Evolutionary conservation across 768 basidiomycete species (phyloP).

Genomic region (Tephrocybe sp.): DNA sequence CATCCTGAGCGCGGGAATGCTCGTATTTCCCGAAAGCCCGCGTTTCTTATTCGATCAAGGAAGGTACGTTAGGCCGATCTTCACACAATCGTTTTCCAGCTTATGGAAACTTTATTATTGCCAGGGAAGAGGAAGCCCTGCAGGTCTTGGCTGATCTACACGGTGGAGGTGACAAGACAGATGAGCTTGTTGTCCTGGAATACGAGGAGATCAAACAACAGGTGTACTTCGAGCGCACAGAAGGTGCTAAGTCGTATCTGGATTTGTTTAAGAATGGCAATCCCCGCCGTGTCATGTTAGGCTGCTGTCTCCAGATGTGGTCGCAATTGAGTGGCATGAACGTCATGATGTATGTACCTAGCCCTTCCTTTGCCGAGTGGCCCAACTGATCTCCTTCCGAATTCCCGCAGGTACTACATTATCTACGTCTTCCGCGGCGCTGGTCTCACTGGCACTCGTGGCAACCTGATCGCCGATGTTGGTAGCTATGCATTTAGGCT

Average conservation of each 20-base stretch:
- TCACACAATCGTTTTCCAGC: not conserved
- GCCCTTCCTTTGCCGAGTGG: not conserved
- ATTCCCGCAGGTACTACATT: slow-evolving; percentile 49
- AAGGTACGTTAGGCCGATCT: slow-evolving; percentile 31
- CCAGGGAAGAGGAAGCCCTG: slow-evolving; percentile 60
- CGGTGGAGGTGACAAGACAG: slow-evolving; percentile 55
- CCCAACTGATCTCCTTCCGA: not conserved
- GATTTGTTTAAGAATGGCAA: slow-evolving; percentile 69
- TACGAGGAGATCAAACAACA: slow-evolving; percentile 66
- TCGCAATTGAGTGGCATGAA: slow-evolving; percentile 78
- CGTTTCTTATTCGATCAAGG: slow-evolving; percentile 69
- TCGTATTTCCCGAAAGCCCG: slow-evolving; percentile 67
- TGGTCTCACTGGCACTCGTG: slow-evolving; percentile 72
- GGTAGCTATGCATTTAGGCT: slow-evolving; percentile 15
- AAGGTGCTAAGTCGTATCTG: slow-evolving; percentile 69
- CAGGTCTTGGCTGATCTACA: slow-evolving; percentile 77
- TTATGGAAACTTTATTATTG: not conserved
- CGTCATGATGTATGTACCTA: slow-evolving; percentile 66
- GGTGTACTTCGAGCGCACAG: slow-evolving; percentile 58
- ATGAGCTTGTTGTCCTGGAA: slow-evolving; percentile 68
- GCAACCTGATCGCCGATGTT: slow-evolving; percentile 68
- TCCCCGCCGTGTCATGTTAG: slow-evolving; percentile 69
- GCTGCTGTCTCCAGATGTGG: slow-evolving; percentile 78
- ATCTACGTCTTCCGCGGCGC: slow-evolving; percentile 78
- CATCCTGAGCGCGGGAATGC: slow-evolving; percentile 66